Percentiles rank a stretch among this genome's conserved stretches.
Conservation (phyloP, 2,329 filamentous ascomycete species). For the Parastagonospora nodorum region DNA sequence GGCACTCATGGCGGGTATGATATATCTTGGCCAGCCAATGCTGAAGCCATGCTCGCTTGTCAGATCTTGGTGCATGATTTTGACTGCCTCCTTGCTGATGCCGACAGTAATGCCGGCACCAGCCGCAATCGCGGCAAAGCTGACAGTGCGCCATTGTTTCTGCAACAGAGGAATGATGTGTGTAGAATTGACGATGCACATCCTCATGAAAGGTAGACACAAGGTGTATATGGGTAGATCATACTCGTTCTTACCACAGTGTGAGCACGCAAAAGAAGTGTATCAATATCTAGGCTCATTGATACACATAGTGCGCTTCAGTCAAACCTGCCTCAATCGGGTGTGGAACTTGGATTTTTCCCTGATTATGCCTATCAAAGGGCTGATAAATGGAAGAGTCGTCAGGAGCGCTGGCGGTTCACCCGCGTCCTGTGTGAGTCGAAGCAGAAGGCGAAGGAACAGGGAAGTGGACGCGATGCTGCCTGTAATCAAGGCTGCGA, state of each 20-base stretch:
- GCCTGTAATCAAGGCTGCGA: background rate
- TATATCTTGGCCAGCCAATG: conserved; percentile 2
- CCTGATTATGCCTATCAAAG: conserved; percentile 1
- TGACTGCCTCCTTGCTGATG: conserved; percentile 1
- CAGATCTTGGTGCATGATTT: conserved; percentile 1
- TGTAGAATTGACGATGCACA: conserved; percentile 1
- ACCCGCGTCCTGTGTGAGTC: background rate
- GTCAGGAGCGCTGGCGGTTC: background rate
- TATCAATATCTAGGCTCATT: background rate
- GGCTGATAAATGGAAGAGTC: background rate
- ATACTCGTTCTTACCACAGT: background rate
- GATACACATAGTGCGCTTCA: background rate
- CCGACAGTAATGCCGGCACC: background rate
- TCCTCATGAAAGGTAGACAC: background rate
- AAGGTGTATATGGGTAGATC: conserved; percentile 1
- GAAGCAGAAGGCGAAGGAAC: conserved; percentile 1
- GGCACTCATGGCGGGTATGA: conserved; percentile 1
- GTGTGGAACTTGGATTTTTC: conserved; percentile 1
- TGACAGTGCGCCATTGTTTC: conserved; percentile 2
- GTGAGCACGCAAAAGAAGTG: background rate
- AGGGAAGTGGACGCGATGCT: conserved; percentile 1
- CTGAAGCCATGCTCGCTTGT: conserved; percentile 3
- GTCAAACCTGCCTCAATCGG: background rate
- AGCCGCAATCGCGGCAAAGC: conserved; percentile 1
- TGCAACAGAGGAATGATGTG: conserved; percentile 1